These are phyloP conservation scores for Sugiyamaella floridensis DNA, from an alignment of 805 yeast genomes.

Conservation along the genomic window DNA sequence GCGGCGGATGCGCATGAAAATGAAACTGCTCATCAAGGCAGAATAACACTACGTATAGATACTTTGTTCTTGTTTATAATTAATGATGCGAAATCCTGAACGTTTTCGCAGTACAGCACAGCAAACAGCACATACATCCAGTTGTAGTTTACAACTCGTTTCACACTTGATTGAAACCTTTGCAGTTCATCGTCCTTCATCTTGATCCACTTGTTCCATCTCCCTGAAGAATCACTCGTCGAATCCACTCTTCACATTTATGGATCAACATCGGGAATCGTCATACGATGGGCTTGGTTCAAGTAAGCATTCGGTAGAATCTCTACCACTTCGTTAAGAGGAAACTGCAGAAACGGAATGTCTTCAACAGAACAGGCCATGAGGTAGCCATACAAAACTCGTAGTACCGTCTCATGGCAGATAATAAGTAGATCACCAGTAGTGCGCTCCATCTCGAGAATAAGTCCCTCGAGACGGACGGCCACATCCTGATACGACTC, in stretches of 20 bases:
- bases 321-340: constrained; percentile 78
- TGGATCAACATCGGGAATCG: constrained; percentile 20
- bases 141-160: no score
- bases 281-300: constrained; percentile 22
- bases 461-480: constrained; percentile 83
- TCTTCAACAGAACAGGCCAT: constrained; percentile 88
- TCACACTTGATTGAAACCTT: no score
- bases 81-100: no score
- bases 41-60: constrained; percentile 9
- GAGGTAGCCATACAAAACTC: constrained; percentile 87
- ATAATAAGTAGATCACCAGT: constrained; percentile 73
- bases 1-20: constrained; percentile 24
- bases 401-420: constrained; percentile 85
- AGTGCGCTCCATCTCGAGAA: constrained; percentile 89
- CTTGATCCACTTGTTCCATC: no score
- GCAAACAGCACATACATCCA: no score
- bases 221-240: background rate
- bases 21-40: constrained; percentile 22
- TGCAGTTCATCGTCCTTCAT: no score
- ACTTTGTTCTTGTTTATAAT: background rate
- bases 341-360: constrained; percentile 72
- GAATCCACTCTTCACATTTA: background rate
- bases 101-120: no score
- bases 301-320: constrained; percentile 76
- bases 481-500: constrained; percentile 97